Evolutionary conservation across 441 rosid genomes (phyloP), one percentile per base, ranked within the genome.

Genomic region (Daphne laureola): DNA sequence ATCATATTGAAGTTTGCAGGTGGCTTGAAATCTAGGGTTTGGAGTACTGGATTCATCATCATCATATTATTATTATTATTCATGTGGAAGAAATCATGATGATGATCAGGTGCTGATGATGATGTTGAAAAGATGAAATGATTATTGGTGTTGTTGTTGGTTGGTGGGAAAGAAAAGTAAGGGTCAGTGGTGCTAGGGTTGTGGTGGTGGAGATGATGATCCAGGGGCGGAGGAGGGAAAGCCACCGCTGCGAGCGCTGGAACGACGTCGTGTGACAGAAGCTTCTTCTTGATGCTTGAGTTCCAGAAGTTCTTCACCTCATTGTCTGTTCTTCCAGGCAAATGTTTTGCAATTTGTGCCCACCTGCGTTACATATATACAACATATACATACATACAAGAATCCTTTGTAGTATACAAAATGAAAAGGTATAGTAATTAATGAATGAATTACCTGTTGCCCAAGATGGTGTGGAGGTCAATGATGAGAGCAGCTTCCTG

Each of bases 271-370:
- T 74, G 83, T 46, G 90, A 76, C 56, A 84, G 75, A 41, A 93
- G 73, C 82, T 82, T 89, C 81, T 93, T 93, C 72, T 93, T 93
- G 42, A 93, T 84, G 82, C 98, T 93, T 52, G 98, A 93, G 50
- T 93, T 93, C 98, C 98, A 93, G 50, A 93, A 93, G 59, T 93
- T 93, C 79, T 93, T 93, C 67, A 92, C 97, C 62, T 92, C 98
- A 50, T 92, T 92, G 43, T 92, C 98, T 18, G 98, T 92, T 75
- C 98, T 81, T 43, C 98, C 98, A 2, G 97, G 98, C 44, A 92
- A 60, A 49, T 87, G 96, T 65, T 81, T 87, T 1, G 97, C 97
- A 50, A 93, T 93, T 44, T 86, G 90, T 42, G 98, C 90, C 98
- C 98, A 93, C 73, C 97, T 93, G 73, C n/a, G n/a, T n/a, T 63